Evolutionary conservation across 768 basidiomycete species (phyloP).

Genomic region (Serendipita sp.): DNA sequence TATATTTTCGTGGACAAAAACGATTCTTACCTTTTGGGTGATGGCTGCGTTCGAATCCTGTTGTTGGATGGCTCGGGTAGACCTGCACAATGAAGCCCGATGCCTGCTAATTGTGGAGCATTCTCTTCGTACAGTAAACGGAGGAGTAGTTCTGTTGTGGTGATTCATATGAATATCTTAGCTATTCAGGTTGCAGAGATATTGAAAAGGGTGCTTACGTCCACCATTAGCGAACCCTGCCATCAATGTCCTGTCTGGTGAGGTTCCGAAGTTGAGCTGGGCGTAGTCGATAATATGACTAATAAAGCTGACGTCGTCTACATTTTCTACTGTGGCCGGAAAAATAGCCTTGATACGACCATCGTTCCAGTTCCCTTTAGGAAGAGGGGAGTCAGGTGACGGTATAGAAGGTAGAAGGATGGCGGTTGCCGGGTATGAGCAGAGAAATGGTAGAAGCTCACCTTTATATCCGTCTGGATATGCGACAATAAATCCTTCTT

Average conservation of each 20-base stretch:
- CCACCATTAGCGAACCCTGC: neutral
- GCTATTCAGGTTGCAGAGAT: neutral
- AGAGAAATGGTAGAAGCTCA: neutral
- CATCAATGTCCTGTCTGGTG: neutral
- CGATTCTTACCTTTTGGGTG: neutral
- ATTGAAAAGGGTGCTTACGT: neutral
- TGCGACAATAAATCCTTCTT: constrained; percentile 1
- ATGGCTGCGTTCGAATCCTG: neutral
- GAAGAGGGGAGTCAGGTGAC: neutral
- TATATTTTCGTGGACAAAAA: neutral
- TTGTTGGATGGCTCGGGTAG: neutral
- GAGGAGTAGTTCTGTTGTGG: neutral
- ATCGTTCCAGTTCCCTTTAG: constrained; percentile 1
- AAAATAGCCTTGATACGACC: neutral
- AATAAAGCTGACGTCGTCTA: neutral
- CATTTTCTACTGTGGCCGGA: neutral
- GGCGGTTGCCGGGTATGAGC: neutral
- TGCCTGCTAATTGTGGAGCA: neutral
- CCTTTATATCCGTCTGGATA: constrained; percentile 4
- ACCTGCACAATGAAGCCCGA: neutral
- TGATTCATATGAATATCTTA: neutral
- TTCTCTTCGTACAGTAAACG: neutral
- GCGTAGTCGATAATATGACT: neutral
- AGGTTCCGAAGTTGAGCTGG: neutral
- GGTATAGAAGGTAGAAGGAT: neutral